Percentiles rank a stretch among this genome's conserved stretches.
Evolutionary conservation across 2,329 filamentous ascomycete genomes (phyloP).

Genomic region (Alternaria sp.): DNA sequence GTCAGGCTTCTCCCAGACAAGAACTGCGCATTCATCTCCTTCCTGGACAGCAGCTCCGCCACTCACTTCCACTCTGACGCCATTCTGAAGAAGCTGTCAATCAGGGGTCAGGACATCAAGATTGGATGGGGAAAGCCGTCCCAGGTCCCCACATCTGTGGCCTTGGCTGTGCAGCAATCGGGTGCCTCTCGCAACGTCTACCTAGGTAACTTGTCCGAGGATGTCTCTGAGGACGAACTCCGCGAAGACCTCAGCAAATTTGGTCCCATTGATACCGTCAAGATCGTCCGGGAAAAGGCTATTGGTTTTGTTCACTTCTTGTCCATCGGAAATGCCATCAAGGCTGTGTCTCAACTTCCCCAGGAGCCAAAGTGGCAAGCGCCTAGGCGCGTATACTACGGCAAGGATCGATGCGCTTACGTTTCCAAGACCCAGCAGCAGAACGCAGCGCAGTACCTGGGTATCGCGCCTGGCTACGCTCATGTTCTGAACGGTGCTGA

Average conservation of each 20-base stretch:
- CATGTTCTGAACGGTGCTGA: constrained; percentile 96
- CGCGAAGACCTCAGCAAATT: constrained; percentile 96
- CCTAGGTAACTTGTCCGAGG: constrained; percentile 89
- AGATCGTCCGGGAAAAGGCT: constrained; percentile 96
- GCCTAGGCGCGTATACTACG: constrained; percentile 95
- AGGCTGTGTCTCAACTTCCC: constrained; percentile 93
- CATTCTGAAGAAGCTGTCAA: constrained; percentile 98
- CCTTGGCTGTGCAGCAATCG: constrained; percentile 96
- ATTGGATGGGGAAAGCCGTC: constrained; percentile 99
- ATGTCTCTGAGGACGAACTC: constrained; percentile 87
- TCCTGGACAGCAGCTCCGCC: constrained; percentile 94
- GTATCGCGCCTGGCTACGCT: constrained; percentile 94
- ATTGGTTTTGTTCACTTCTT: constrained; percentile 98
- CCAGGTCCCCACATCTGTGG: constrained; percentile 95
- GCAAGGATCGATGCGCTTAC: constrained; percentile 97
- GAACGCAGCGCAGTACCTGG: constrained; percentile 96
- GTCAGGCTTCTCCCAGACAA: constrained; percentile 95
- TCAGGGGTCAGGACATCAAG: constrained; percentile 99
- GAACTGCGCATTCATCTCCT: constrained; percentile 99
- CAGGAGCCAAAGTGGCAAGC: constrained; percentile 97
- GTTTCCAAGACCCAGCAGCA: constrained; percentile 99
- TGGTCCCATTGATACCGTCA: constrained; percentile 94
- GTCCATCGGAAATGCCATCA: constrained; percentile 97
- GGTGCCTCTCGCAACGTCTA: constrained; percentile 97
- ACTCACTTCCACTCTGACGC: constrained; percentile 99